These are phyloP conservation scores for Dryadomyces quercivorus DNA, from an alignment of 2,329 filamentous ascomycete genomes.

Conservation along the genomic window DNA sequence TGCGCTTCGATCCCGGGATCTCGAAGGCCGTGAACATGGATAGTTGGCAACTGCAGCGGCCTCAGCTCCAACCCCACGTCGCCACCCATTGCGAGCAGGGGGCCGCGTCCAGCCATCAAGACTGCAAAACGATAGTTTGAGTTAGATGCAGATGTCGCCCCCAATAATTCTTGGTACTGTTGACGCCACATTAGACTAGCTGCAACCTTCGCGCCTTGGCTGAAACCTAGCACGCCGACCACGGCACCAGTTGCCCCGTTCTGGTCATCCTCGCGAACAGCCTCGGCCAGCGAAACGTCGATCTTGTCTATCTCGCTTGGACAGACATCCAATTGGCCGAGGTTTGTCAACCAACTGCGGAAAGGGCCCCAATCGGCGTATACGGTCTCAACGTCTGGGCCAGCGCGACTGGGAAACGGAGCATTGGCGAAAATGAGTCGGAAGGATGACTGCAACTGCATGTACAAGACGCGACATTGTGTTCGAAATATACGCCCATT, in stretches of 20 bases:
- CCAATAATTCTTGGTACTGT: neutral
- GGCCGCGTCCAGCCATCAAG: constrained; percentile 23
- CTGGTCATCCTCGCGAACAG: constrained; percentile 40
- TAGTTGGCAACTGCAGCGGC: constrained; percentile 39
- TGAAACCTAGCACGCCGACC: constrained; percentile 53
- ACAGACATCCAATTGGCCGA: neutral
- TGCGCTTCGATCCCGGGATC: constrained; percentile 50
- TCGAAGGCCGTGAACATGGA: constrained; percentile 55
- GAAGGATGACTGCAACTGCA: constrained; percentile 40
- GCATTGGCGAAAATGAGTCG: constrained; percentile 61
- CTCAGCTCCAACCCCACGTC: constrained; percentile 19
- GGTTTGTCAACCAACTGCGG: constrained; percentile 19
- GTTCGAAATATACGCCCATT: constrained; percentile 54
- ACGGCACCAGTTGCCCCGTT: constrained; percentile 40
- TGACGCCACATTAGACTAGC: constrained; percentile 35
- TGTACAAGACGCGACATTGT: constrained; percentile 45
- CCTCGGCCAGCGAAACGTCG: constrained; percentile 10
- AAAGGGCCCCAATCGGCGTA: constrained; percentile 27
- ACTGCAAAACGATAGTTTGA: constrained; percentile 15
- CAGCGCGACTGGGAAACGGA: constrained; percentile 34
- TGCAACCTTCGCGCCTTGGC: constrained; percentile 51
- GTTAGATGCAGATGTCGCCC: no score
- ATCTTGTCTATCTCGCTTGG: neutral
- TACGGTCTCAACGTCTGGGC: constrained; percentile 5
- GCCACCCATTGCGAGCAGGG: neutral